phyloP scores from a whole-genome alignment of 805 yeast genomes.

The Helenozyma rhizophorensis region DNA sequence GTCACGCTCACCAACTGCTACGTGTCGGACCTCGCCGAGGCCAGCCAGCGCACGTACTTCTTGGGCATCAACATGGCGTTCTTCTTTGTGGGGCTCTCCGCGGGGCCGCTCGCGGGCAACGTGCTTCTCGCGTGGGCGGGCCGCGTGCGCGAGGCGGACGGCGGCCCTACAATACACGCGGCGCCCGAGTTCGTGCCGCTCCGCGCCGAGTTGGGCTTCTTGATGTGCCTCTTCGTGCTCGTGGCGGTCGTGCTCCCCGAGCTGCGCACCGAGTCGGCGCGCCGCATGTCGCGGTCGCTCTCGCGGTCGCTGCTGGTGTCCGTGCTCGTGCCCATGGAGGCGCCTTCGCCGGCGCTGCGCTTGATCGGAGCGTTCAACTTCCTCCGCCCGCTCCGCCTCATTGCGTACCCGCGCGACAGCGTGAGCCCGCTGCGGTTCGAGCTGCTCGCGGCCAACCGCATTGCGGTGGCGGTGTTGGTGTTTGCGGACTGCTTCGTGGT shows the following conservation, averaged over 20 bases:
- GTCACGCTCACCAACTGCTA: conserved; percentile 64
- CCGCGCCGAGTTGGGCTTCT: conserved; percentile 27
- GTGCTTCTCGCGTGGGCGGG: conserved; percentile 8
- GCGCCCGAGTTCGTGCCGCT: conserved; percentile 30
- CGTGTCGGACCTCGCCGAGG: conserved; percentile 67
- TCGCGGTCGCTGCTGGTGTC: conserved; percentile 19
- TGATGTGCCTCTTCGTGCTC: conserved; percentile 28
- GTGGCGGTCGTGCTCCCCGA: conserved; percentile 47
- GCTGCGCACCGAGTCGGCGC: conserved; percentile 55
- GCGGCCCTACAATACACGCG: conserved; percentile 1
- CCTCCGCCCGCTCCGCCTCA: conserved; percentile 46
- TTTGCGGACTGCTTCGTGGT: conserved; percentile 38
- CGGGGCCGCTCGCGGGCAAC: conserved; percentile 59
- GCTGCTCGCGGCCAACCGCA: conserved; percentile 19
- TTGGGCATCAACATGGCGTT: conserved; percentile 59
- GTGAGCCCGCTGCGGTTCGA: conserved; percentile 17
- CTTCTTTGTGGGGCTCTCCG: conserved; percentile 54
- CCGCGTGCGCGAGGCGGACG: background rate
- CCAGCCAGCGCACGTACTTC: conserved; percentile 51
- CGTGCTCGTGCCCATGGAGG: background rate
- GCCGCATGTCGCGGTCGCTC: conserved; percentile 46
- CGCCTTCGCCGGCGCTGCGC: background rate
- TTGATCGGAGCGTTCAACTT: conserved; percentile 17
- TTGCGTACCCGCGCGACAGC: conserved; percentile 48
- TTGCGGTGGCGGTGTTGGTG: conserved; percentile 46